Conservation (phyloP, 202 grass and related monocot species). For the Alloteropsis angusta region DNA sequence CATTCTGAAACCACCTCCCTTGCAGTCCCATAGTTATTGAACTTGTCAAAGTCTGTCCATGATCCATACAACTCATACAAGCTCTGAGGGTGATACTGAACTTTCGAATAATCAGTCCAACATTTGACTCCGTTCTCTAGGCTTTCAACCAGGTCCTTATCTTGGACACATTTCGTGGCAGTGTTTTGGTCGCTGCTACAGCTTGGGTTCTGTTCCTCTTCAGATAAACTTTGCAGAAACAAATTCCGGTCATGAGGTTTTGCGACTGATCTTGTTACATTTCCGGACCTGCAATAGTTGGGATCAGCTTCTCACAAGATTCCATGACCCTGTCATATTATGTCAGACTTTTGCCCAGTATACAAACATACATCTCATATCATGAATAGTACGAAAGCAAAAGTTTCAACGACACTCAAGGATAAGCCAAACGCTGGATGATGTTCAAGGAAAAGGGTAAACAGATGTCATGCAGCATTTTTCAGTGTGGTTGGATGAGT, state of each 20-base stretch:
- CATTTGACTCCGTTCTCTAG: constrained; percentile 63
- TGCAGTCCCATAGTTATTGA: constrained; percentile 68
- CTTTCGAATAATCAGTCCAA: constrained; percentile 95
- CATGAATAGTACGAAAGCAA: not conserved
- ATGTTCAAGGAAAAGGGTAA: not conserved
- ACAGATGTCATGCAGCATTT: not conserved
- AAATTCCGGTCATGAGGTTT: constrained; percentile 62
- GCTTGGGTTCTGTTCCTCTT: constrained; percentile 40
- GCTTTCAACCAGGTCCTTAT: constrained; percentile 59
- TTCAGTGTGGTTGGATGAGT: not conserved
- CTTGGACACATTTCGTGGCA: constrained; percentile 36
- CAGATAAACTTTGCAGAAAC: constrained; percentile 85
- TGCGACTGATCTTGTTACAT: constrained; percentile 53
- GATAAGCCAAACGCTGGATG: not conserved
- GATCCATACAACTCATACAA: constrained; percentile 70
- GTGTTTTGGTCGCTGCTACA: constrained; percentile 6
- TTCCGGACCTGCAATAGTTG: constrained; percentile 58
- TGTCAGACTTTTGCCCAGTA: not conserved
- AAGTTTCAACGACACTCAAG: not conserved
- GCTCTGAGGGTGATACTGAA: constrained; percentile 81
- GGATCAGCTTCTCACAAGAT: not conserved
- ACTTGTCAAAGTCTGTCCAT: constrained; percentile 86
- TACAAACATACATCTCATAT: not conserved
- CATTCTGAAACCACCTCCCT: constrained; percentile 71
- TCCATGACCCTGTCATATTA: not conserved